Percentiles rank a stretch among this genome's conserved stretches.
Conservation (phyloP, 2,329 filamentous ascomycete genomes). For the Tolypocladium album region DNA sequence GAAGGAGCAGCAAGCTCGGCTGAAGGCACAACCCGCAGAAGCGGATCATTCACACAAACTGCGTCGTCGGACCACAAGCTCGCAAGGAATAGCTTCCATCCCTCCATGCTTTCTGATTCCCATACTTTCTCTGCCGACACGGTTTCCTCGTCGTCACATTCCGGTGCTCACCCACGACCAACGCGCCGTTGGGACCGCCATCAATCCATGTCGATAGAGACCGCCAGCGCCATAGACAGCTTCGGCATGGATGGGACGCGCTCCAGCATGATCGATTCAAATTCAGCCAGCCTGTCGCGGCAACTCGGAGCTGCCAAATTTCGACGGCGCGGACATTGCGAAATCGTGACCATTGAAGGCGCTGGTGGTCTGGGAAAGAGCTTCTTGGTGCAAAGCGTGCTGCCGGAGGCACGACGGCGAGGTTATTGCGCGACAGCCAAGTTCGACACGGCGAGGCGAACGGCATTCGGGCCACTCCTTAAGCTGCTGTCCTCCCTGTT, state of each 20-base stretch:
- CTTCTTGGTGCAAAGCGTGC: constrained; percentile 51
- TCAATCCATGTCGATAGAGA: constrained; percentile 38
- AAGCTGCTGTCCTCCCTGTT: constrained; percentile 57
- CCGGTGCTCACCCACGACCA: constrained; percentile 24
- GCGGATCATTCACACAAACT: constrained; percentile 38
- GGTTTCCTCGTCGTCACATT: constrained; percentile 35
- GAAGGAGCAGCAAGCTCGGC: constrained; percentile 47
- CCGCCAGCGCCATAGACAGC: constrained; percentile 34
- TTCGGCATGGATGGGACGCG: constrained; percentile 30
- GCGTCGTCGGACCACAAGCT: constrained; percentile 29
- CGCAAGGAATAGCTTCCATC: constrained; percentile 26
- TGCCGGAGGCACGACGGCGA: constrained; percentile 47
- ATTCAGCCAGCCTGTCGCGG: constrained; percentile 38
- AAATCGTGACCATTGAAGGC: constrained; percentile 51
- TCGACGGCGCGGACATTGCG: constrained; percentile 50
- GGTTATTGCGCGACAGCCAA: constrained; percentile 58
- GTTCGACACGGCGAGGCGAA: constrained; percentile 50
- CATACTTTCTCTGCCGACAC: constrained; percentile 33
- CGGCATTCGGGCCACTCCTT: constrained; percentile 51
- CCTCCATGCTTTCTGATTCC: constrained; percentile 29
- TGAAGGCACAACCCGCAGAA: constrained; percentile 38
- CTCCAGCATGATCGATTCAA: constrained; percentile 32
- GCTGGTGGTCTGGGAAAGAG: constrained; percentile 55
- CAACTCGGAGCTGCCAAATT: constrained; percentile 48
- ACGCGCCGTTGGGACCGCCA: constrained; percentile 41